A percentile compares a stretch with the other conserved stretches of the same genome.
These are phyloP conservation scores for Trypanosoma brucei DNA, from an alignment of 208 protist species.

Conservation along the genomic window DNA sequence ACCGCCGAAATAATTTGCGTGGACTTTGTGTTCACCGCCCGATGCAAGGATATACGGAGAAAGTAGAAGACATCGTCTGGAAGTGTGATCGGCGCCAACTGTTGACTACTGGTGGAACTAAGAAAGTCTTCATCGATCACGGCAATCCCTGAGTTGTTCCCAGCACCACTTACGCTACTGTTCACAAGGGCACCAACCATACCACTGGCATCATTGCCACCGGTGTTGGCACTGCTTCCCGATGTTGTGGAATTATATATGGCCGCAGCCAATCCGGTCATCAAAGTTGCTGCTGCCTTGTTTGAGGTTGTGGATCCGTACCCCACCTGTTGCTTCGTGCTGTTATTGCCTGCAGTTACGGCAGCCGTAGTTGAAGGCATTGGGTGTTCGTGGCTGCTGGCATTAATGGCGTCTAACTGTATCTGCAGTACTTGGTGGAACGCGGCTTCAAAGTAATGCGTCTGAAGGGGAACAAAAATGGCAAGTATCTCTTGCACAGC, in stretches of 20 bases:
- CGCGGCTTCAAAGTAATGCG: slow-evolving; percentile 61
- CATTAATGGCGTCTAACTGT: slow-evolving; percentile 44
- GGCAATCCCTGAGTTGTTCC: neutral
- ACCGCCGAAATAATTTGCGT: slow-evolving; percentile 79
- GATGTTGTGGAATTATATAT: slow-evolving; percentile 51
- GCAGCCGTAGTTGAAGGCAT: neutral
- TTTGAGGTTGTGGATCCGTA: neutral
- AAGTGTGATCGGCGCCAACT: slow-evolving; percentile 44
- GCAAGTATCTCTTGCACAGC: slow-evolving; percentile 72
- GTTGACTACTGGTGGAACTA: slow-evolving; percentile 13
- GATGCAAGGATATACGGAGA: slow-evolving; percentile 72
- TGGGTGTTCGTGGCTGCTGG: neutral
- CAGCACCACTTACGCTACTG: neutral
- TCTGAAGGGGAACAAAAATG: slow-evolving; percentile 77
- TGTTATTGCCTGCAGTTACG: neutral
- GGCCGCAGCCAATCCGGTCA: slow-evolving; percentile 47
- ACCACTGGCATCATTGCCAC: too few species aligned
- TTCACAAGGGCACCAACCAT: neutral
- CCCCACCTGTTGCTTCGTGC: neutral
- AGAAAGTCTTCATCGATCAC: slow-evolving; percentile 13
- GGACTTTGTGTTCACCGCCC: slow-evolving; percentile 73
- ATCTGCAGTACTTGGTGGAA: slow-evolving; percentile 72
- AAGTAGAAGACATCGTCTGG: slow-evolving; percentile 85
- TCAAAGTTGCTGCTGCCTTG: slow-evolving; percentile 38
- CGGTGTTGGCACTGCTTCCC: neutral